Conservation (phyloP, 169 alveolate genomes). For the Theileria equi region DNA sequence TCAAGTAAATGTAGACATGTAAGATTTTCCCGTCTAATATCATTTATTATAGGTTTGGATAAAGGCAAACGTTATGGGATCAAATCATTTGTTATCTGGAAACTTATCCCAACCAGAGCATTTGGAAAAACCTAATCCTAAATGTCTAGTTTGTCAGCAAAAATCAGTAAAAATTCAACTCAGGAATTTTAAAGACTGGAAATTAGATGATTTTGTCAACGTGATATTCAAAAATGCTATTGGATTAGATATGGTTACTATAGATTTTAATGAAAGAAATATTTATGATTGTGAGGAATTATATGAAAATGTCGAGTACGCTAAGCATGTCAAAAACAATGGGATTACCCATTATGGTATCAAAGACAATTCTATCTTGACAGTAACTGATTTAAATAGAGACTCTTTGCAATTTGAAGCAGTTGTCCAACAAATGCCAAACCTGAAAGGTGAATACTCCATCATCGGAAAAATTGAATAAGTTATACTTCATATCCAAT, state of each 20-base stretch:
- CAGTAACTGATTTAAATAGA: slow-evolving; percentile 31
- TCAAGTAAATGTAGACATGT: slow-evolving; percentile 21
- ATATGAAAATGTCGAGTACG: slow-evolving; percentile 41
- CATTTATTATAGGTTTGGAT: slow-evolving; percentile 47
- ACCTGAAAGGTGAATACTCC: background rate
- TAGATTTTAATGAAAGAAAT: slow-evolving; percentile 43
- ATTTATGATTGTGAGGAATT: slow-evolving; percentile 27
- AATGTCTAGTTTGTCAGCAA: slow-evolving; percentile 43
- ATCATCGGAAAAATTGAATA: background rate
- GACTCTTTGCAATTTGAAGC: slow-evolving; percentile 1
- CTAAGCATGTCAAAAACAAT: background rate
- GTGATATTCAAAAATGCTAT: slow-evolving; percentile 3
- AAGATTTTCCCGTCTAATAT: slow-evolving; percentile 7
- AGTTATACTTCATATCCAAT: no score
- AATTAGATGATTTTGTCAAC: slow-evolving; percentile 13
- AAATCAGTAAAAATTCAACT: slow-evolving; percentile 11
- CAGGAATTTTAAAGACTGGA: slow-evolving; percentile 31
- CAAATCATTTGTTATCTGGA: slow-evolving; percentile 41
- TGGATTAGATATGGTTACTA: slow-evolving; percentile 30
- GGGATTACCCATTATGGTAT: slow-evolving; percentile 23
- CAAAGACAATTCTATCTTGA: slow-evolving; percentile 26
- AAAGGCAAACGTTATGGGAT: slow-evolving; percentile 48
- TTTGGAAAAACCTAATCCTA: slow-evolving; percentile 47
- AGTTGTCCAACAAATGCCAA: background rate
- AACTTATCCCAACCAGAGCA: slow-evolving; percentile 46